Evolutionary conservation across 179 eudicot genomes (phyloP).

Genomic region (Spinacia oleracea): DNA sequence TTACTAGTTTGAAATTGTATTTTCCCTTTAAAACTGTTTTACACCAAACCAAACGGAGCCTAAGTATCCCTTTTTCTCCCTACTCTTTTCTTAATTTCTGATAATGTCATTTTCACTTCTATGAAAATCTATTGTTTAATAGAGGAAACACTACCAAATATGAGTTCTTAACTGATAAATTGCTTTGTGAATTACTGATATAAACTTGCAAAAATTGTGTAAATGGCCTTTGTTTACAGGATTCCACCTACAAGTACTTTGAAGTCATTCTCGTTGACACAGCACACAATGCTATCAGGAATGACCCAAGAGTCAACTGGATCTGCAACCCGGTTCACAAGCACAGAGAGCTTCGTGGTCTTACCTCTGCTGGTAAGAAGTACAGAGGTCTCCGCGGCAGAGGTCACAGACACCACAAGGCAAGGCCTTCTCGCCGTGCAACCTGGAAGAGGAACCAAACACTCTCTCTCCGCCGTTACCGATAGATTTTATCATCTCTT

Average conservation of each 20-base stretch:
- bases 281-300: constrained; percentile 65
- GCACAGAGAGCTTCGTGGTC: constrained; percentile 78
- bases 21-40: too few relatives aligned
- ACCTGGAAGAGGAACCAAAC: constrained; percentile 92
- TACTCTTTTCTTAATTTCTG: too few relatives aligned
- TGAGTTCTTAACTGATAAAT: too few relatives aligned
- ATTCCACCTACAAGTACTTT: constrained; percentile 76
- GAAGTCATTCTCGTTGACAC: constrained; percentile 75
- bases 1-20: too few relatives aligned
- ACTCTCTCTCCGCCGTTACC: constrained; percentile 67
- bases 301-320: constrained; percentile 79
- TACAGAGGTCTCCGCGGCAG: constrained; percentile 81
- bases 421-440: constrained; percentile 76
- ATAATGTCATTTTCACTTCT: too few relatives aligned
- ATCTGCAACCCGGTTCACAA: constrained; percentile 86
- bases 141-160: too few relatives aligned
- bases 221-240: constrained; percentile 32
- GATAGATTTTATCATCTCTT: constrained; percentile 26
- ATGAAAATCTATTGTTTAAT: too few relatives aligned
- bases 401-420: constrained; percentile 73
- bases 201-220: not conserved
- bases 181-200: not conserved
- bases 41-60: too few relatives aligned
- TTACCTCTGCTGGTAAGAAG: constrained; percentile 81
- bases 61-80: too few relatives aligned